Percentiles rank a stretch among this genome's conserved stretches.
These are phyloP conservation scores for Sclerotinia borealis DNA, from an alignment of 2,329 filamentous ascomycete species.

Conservation along the genomic window DNA sequence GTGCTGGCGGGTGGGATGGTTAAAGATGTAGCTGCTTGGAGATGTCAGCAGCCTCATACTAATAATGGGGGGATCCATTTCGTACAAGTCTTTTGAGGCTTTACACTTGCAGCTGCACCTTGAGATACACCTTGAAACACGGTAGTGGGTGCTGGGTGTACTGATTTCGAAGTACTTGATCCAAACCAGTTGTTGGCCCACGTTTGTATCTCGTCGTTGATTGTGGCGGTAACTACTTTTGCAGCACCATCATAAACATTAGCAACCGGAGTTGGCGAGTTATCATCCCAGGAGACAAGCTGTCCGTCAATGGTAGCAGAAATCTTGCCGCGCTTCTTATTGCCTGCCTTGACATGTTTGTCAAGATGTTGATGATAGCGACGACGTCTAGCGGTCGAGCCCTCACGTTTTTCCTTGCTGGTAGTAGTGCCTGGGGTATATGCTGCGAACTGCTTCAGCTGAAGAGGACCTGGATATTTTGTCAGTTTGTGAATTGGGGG, in stretches of 20 bases:
- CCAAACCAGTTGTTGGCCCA: conserved; percentile 11
- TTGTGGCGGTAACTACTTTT: neutral
- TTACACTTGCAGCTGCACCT: neutral
- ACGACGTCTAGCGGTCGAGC: conserved; percentile 25
- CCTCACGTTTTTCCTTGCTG: conserved; percentile 33
- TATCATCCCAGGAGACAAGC: conserved; percentile 23
- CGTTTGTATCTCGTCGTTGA: conserved; percentile 8
- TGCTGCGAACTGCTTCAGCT: conserved; percentile 61
- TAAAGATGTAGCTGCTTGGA: neutral
- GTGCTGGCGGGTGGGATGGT: neutral
- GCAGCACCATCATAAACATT: neutral
- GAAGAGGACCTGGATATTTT: conserved; percentile 49
- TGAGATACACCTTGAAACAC: neutral
- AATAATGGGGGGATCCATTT: neutral
- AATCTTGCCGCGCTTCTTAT: conserved; percentile 36
- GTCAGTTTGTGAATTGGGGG: neutral
- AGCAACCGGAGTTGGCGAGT: conserved; percentile 13
- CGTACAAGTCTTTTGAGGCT: neutral
- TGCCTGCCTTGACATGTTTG: conserved; percentile 20
- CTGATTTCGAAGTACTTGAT: neutral
- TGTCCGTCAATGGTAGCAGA: conserved; percentile 26
- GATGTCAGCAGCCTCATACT: neutral
- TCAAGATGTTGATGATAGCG: conserved; percentile 31
- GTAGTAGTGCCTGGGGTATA: conserved; percentile 47
- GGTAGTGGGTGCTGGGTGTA: neutral